phyloP scores from a whole-genome alignment of 2,329 filamentous ascomycete species.

The Alternaria sp. region DNA sequence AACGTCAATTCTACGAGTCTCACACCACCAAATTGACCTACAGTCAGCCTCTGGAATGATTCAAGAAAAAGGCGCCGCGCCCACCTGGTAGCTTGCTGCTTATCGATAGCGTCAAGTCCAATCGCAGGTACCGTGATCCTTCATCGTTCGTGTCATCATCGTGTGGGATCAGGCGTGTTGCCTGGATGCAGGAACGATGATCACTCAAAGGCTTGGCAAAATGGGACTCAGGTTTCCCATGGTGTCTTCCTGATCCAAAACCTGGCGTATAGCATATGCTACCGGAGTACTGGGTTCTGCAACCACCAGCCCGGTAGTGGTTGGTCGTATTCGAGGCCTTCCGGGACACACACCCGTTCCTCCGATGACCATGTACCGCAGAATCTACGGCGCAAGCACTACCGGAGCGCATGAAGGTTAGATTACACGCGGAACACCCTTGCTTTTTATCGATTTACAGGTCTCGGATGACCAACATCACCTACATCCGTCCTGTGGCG shows the following conservation, averaged over 20 bases:
- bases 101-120: neutral
- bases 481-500: neutral
- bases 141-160: conserved; percentile 1
- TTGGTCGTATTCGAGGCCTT: conserved; percentile 10
- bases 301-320: conserved; percentile 13
- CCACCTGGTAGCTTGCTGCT: neutral
- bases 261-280: neutral
- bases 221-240: neutral
- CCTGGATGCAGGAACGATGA: conserved; percentile 9
- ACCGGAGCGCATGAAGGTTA: conserved; percentile 19
- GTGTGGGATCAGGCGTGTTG: neutral
- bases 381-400: conserved; percentile 17
- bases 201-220: neutral
- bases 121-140: conserved; percentile 3
- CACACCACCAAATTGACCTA: neutral
- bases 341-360: conserved; percentile 19
- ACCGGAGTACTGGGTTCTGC: conserved; percentile 5
- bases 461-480: neutral
- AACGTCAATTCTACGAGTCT: neutral
- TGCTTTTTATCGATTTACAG: neutral
- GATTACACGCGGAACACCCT: neutral
- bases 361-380: conserved; percentile 12
- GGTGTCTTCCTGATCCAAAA: neutral
- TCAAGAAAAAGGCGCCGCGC: neutral
- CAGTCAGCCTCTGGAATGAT: neutral